phyloP scores from a whole-genome alignment of 2,329 filamentous ascomycete species.

The Aspergillus tubingensis region DNA sequence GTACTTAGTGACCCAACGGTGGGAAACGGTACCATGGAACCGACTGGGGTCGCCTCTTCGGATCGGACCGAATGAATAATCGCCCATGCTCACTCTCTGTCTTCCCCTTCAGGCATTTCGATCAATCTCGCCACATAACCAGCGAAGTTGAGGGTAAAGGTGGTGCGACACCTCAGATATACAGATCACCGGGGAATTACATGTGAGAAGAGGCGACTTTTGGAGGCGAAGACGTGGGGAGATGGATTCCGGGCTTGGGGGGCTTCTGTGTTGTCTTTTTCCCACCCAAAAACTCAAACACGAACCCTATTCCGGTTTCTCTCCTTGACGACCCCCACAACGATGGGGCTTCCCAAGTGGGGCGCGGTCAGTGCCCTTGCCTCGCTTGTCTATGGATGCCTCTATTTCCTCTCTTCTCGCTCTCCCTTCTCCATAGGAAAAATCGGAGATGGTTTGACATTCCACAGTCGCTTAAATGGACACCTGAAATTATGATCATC shows the following conservation, averaged over 20 bases:
- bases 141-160: not conserved
- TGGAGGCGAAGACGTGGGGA: not conserved
- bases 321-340: not conserved
- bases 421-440: not conserved
- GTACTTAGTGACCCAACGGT: constrained; percentile 3
- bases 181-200: not conserved
- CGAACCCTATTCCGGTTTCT: constrained; percentile 4
- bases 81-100: not conserved
- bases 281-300: not conserved
- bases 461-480: not conserved
- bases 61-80: constrained; percentile 22
- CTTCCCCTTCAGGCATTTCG: not conserved
- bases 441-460: not conserved
- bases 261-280: not conserved
- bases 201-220: not conserved
- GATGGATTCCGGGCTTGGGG: not conserved
- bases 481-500: too few species aligned
- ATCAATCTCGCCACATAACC: not conserved
- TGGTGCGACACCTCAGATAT: not conserved
- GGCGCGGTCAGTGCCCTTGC: constrained; percentile 5
- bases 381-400: not conserved
- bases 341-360: not conserved
- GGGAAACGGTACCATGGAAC: constrained; percentile 17
- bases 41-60: constrained; percentile 14
- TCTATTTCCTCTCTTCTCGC: too few species aligned